Percentiles rank a stretch among this genome's conserved stretches.
Evolutionary conservation across 768 basidiomycete species (phyloP).

Genomic region (Pisolithus microcarpus): DNA sequence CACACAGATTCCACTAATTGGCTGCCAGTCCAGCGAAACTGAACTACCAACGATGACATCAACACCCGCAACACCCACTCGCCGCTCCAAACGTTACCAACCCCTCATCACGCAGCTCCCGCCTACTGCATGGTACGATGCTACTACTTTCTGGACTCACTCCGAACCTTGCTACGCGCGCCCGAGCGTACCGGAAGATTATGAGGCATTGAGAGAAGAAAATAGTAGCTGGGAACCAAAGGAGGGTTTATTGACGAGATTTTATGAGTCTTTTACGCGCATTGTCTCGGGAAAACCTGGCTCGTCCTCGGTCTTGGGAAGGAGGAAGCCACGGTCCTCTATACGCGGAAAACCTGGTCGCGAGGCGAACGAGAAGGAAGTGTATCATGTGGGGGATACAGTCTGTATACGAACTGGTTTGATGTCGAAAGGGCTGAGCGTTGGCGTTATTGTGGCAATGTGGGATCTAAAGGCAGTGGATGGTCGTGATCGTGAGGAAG

Average conservation of each 20-base stretch:
- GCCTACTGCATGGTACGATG: conserved; percentile 21
- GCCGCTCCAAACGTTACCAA: conserved; percentile 32
- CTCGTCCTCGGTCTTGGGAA: conserved; percentile 4
- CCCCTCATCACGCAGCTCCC: conserved; percentile 25
- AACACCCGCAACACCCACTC: conserved; percentile 21
- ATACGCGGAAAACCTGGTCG: conserved; percentile 7
- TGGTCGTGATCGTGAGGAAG: no score
- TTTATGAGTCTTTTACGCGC: conserved; percentile 26
- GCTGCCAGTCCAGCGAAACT: no score
- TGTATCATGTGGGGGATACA: conserved; percentile 58
- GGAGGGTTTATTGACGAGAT: conserved; percentile 17
- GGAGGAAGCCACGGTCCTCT: no score
- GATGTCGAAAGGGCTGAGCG: conserved; percentile 42
- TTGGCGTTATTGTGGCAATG: conserved; percentile 65
- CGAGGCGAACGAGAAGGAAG: conserved; percentile 14
- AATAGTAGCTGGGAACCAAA: conserved; percentile 19
- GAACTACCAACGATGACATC: not conserved
- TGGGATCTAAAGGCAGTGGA: conserved; percentile 42
- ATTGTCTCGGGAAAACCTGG: conserved; percentile 7
- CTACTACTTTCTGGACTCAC: conserved; percentile 20
- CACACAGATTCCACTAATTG: no score
- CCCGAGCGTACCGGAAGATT: conserved; percentile 19
- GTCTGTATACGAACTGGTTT: conserved; percentile 46
- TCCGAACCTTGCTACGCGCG: conserved; percentile 17
- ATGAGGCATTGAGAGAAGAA: conserved; percentile 21